Base-by-base conservation (phyloP, 768 basidiomycete genomes). In the Leccinum longicurvipes region DNA sequence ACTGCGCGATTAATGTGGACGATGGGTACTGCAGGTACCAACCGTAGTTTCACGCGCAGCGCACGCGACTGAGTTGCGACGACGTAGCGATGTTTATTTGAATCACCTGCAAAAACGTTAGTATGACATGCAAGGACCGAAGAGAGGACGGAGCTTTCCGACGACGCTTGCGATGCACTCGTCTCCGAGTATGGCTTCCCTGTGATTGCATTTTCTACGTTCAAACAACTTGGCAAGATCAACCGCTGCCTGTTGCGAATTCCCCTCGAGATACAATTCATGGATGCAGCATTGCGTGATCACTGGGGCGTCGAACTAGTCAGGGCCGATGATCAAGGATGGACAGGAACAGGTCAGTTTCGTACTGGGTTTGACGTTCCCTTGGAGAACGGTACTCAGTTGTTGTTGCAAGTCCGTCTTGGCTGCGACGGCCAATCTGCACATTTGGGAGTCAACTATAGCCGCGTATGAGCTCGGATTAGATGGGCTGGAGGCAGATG, bases 261-360 rank as follows among this genome's bases (percentile, higher is more conserved):
- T 83, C 12, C 93, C 94, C 54, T 87, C 82, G 3, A 93, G 79
- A 74, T 99, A 98, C 2, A 99, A 79, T 67, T 93, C 91, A 61
- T 94, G 86, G 41, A 99, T 93, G 68, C 88, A 96, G 71, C 97
- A 99, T 69, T 98, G 96, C 0, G 97, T 98, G 71, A 99, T 98
- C 96, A 99, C 97, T 98, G 62, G 62, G 55, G 72, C 72, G 74
- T 74, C 78, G 76, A 29, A 74, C 74, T 73, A 68, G 79, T 76
- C 66, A 74, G 68, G 67, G 52, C 45, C 19, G 31, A 32, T 15
- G 31, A 49, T 49, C 21, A 28, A n/a, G 19, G 57, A 47, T 14
- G 47, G 50, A 66, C 58, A 7, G 29, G 6, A 39, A 47, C 27
- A 45, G 44, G 53, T 36, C 34, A 52, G 47, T 54, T 54, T 53